Percentiles rank a stretch among this genome's conserved stretches.
These are phyloP conservation scores for Apiospora phragmitis DNA, from an alignment of 2,329 filamentous ascomycete genomes.

Conservation along the genomic window DNA sequence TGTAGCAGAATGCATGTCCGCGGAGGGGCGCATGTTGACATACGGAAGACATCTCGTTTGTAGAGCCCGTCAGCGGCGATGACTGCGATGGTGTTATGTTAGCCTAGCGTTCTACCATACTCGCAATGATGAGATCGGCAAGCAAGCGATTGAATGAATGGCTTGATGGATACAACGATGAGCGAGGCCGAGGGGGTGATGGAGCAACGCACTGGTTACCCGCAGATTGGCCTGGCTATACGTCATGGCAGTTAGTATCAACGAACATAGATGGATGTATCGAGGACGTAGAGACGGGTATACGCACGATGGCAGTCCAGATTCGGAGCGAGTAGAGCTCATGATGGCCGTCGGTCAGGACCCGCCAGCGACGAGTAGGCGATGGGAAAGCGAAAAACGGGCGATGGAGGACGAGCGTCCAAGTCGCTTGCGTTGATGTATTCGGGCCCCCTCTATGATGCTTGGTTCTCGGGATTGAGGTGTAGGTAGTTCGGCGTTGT, in stretches of 20 bases:
- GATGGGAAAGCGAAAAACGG: background rate
- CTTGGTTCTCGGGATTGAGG: background rate
- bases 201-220: constrained; percentile 74
- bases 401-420: background rate
- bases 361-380: background rate
- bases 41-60: constrained; percentile 99
- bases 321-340: constrained; percentile 54
- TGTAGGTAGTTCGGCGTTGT: background rate
- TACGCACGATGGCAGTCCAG: constrained; percentile 64
- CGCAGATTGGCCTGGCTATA: constrained; percentile 80
- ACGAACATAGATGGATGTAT: constrained; percentile 13
- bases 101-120: constrained; percentile 25
- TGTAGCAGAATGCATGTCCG: background rate
- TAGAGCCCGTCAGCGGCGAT: constrained; percentile 98
- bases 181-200: constrained; percentile 15
- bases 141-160: constrained; percentile 6
- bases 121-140: background rate
- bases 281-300: constrained; percentile 3
- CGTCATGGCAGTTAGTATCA: constrained; percentile 30
- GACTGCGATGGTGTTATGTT: constrained; percentile 58
- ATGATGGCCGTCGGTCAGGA: constrained; percentile 29
- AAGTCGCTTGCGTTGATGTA: background rate
- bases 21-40: constrained; percentile 39
- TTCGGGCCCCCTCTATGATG: background rate
- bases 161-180: background rate